phyloP scores from a whole-genome alignment of 768 basidiomycete genomes.

The Termitomyces sp. region DNA sequence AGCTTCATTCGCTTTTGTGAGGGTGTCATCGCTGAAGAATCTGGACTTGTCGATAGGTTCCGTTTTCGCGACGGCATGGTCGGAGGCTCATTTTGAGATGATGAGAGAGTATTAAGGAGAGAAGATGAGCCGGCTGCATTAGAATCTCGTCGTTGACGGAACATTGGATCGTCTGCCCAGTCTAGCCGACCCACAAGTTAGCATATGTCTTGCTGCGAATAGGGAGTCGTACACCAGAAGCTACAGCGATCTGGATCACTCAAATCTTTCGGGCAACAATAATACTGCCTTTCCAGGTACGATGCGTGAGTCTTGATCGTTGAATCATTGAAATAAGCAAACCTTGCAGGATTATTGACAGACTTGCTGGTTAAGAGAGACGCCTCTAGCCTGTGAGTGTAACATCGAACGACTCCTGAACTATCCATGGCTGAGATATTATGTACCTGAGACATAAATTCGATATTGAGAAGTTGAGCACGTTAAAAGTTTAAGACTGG shows the following conservation, averaged over 20 bases:
- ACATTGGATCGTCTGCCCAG: slow-evolving; percentile 15
- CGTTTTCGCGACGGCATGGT: slow-evolving; percentile 12
- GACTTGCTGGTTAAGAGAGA: slow-evolving; percentile 26
- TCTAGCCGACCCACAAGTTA: slow-evolving; percentile 7
- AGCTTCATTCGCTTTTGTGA: slow-evolving; percentile 19
- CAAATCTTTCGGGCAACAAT: slow-evolving; percentile 27
- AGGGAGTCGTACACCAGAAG: slow-evolving; percentile 32
- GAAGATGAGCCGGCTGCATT: neutral
- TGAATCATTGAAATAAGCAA: slow-evolving; percentile 6
- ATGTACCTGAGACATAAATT: slow-evolving; percentile 11
- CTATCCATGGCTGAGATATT: slow-evolving; percentile 21
- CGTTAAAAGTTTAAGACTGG: too few species aligned
- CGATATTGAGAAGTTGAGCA: neutral
- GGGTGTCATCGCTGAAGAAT: slow-evolving; percentile 6
- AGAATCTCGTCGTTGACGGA: neutral
- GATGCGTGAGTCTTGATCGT: neutral
- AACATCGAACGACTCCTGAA: slow-evolving; percentile 31
- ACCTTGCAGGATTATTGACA: slow-evolving; percentile 31
- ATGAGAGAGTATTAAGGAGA: neutral
- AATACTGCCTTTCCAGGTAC: slow-evolving; percentile 27
- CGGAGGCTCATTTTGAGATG: neutral
- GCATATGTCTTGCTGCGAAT: neutral
- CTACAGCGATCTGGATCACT: slow-evolving; percentile 23
- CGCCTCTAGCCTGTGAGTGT: slow-evolving; percentile 23
- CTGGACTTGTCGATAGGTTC: neutral